These are phyloP conservation scores for Scutellaria baicalensis DNA, from an alignment of 257 asterid genomes.

Conservation along the genomic window DNA sequence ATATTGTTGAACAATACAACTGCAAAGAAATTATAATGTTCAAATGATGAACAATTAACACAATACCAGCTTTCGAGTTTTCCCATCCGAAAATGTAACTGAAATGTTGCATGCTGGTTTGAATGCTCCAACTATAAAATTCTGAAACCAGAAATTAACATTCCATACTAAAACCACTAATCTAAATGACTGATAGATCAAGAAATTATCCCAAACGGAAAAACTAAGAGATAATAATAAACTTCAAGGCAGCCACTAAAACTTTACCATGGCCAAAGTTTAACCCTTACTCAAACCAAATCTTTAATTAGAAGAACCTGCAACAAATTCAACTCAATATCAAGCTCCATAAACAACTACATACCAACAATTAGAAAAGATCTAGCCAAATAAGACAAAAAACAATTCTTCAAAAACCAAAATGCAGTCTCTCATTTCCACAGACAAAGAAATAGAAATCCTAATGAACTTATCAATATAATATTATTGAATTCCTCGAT, in stretches of 20 bases:
- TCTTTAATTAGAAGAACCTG: slow-evolving; percentile 15
- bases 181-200: not conserved
- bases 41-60: not conserved
- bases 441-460: too few relatives aligned
- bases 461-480: too few relatives aligned
- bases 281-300: slow-evolving; percentile 15
- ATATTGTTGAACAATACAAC: not conserved
- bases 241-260: not conserved
- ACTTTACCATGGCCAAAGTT: slow-evolving; percentile 31
- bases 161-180: not conserved
- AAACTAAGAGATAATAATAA: not conserved
- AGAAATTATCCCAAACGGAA: not conserved
- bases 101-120: too few relatives aligned
- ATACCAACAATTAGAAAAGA: too few relatives aligned
- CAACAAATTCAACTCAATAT: slow-evolving; percentile 15
- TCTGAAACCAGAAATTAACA: not conserved
- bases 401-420: slow-evolving; percentile 10
- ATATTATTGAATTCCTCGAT: too few relatives aligned
- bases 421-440: too few relatives aligned
- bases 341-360: slow-evolving; percentile 18
- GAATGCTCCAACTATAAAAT: too few relatives aligned
- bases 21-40: not conserved
- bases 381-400: slow-evolving; percentile 1
- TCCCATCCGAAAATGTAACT: too few relatives aligned
- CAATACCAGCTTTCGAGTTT: slow-evolving; percentile 73